These are phyloP conservation scores for Fusarium sp. DNA, from an alignment of 2,329 filamentous ascomycete genomes.

Conservation along the genomic window DNA sequence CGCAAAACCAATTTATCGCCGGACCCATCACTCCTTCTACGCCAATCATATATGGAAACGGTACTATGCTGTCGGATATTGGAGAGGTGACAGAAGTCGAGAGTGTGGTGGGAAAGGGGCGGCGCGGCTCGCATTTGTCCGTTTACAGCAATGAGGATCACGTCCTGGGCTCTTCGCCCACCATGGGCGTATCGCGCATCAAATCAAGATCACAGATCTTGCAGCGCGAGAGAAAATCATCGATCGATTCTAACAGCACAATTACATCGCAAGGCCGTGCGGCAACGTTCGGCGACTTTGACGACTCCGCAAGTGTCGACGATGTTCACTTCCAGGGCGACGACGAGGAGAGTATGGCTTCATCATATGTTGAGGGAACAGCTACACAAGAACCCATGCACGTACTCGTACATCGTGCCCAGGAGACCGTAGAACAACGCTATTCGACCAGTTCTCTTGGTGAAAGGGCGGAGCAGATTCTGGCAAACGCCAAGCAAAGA, in stretches of 20 bases:
- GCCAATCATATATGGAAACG: conserved; percentile 77
- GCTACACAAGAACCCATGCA: conserved; percentile 46
- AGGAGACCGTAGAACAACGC: conserved; percentile 62
- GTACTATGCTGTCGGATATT: conserved; percentile 77
- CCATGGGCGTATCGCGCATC: conserved; percentile 58
- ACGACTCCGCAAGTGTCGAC: conserved; percentile 72
- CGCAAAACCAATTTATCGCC: conserved; percentile 56
- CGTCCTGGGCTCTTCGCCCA: conserved; percentile 60
- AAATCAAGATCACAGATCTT: conserved; percentile 61
- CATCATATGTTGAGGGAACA: conserved; percentile 65
- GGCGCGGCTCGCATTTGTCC: conserved; percentile 55
- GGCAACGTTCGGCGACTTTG: conserved; percentile 70
- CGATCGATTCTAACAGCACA: conserved; percentile 72
- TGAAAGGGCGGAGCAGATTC: conserved; percentile 86
- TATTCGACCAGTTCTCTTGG: conserved; percentile 82
- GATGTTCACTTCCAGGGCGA: conserved; percentile 77
- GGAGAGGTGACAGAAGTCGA: conserved; percentile 69
- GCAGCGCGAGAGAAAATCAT: conserved; percentile 65
- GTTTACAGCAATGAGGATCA: conserved; percentile 53
- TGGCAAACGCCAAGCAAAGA: conserved; percentile 91
- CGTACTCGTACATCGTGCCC: conserved; percentile 27
- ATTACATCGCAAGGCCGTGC: conserved; percentile 65
- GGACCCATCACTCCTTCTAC: conserved; percentile 67
- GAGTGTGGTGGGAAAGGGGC: conserved; percentile 60
- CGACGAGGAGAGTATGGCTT: conserved; percentile 75